phyloP scores from a whole-genome alignment of 2,329 filamentous ascomycete species.

The Microthyrium microscopicum region DNA sequence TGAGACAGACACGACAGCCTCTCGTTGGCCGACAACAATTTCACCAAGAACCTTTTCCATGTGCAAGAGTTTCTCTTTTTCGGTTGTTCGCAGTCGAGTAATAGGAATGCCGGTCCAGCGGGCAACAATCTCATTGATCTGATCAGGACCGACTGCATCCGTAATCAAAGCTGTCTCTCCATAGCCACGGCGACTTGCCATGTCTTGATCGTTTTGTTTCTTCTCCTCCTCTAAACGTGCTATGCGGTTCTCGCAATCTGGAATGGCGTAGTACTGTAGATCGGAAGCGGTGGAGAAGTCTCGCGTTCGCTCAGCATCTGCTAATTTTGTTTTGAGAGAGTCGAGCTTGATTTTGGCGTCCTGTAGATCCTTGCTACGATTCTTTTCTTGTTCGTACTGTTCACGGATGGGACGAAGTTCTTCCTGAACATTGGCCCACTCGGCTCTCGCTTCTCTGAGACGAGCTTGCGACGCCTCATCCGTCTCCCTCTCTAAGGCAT shows the following conservation, averaged over 20 bases:
- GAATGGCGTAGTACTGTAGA: slow-evolving; percentile 92
- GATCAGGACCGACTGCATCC: slow-evolving; percentile 86
- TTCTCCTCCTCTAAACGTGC: slow-evolving; percentile 68
- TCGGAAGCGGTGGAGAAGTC: slow-evolving; percentile 82
- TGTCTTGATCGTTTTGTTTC: slow-evolving; percentile 55
- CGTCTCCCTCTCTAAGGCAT: slow-evolving; percentile 82
- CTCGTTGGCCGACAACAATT: slow-evolving; percentile 82
- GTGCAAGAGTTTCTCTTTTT: slow-evolving; percentile 95
- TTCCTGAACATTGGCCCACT: slow-evolving; percentile 87
- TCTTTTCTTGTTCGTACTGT: slow-evolving; percentile 89
- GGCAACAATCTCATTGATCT: slow-evolving; percentile 97
- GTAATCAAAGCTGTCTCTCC: slow-evolving; percentile 58
- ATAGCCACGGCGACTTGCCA: slow-evolving; percentile 38
- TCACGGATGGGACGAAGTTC: slow-evolving; percentile 81
- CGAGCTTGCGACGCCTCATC: slow-evolving; percentile 81
- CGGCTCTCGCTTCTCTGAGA: slow-evolving; percentile 66
- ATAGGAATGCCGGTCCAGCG: slow-evolving; percentile 98
- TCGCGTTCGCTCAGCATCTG: slow-evolving; percentile 76
- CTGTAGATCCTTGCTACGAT: slow-evolving; percentile 79
- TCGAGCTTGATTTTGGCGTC: slow-evolving; percentile 92
- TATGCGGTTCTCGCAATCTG: slow-evolving; percentile 72
- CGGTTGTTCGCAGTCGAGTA: slow-evolving; percentile 79
- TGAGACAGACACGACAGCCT: slow-evolving; percentile 82
- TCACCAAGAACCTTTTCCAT: slow-evolving; percentile 82
- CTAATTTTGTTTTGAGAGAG: slow-evolving; percentile 73